A percentile compares a stretch with the other conserved stretches of the same genome.
Conservation (phyloP, 2,329 filamentous ascomycete species). For the Mycosphaerella sp. region DNA sequence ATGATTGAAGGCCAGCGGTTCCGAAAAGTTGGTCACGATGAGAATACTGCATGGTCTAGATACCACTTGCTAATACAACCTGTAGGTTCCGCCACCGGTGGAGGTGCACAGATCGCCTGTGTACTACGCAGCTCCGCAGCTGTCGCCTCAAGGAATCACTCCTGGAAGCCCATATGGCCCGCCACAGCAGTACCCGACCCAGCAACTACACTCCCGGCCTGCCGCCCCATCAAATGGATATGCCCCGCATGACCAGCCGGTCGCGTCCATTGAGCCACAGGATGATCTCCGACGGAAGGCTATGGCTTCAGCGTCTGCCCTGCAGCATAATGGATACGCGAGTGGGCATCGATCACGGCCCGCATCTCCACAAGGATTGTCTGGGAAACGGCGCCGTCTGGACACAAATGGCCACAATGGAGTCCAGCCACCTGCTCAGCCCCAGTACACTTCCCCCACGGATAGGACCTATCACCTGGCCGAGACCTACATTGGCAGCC, state of each 20-base stretch:
- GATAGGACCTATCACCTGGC: background rate
- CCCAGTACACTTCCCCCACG: background rate
- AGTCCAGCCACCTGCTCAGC: background rate
- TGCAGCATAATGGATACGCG: background rate
- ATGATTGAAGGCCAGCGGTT: conserved; percentile 15
- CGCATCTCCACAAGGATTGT: conserved; percentile 10
- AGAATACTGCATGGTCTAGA: background rate
- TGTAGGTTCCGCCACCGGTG: conserved; percentile 6
- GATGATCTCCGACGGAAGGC: conserved; percentile 17
- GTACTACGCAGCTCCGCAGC: conserved; percentile 4
- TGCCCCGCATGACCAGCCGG: conserved; percentile 16
- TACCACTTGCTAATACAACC: background rate
- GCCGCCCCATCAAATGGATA: conserved; percentile 2
- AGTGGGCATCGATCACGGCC: conserved; percentile 11
- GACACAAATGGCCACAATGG: conserved; percentile 6
- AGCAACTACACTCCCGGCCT: conserved; percentile 3
- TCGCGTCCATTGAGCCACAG: conserved; percentile 23
- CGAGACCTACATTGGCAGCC: background rate
- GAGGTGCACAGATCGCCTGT: conserved; percentile 5
- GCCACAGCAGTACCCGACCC: background rate
- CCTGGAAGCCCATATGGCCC: background rate
- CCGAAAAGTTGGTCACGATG: conserved; percentile 8
- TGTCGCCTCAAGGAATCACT: conserved; percentile 4
- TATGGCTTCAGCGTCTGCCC: conserved; percentile 11
- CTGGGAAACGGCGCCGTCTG: conserved; percentile 11